phyloP scores from a whole-genome alignment of 2,329 filamentous ascomycete genomes.

The Alternaria brassicae region DNA sequence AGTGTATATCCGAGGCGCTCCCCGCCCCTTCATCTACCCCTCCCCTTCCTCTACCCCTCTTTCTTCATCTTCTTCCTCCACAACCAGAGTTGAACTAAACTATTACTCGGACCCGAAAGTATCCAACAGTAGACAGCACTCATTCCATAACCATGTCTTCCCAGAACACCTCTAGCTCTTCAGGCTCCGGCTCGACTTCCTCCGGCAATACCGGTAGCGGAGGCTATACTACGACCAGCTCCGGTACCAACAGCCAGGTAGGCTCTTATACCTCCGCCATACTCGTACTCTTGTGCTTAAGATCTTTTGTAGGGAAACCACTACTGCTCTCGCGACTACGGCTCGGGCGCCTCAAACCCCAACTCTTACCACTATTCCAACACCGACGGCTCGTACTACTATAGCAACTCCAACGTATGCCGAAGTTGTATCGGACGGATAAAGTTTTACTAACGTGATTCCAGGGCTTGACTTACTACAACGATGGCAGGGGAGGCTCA shows the following conservation, averaged over 20 bases:
- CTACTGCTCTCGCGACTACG: conserved; percentile 51
- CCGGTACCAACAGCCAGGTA: conserved; percentile 50
- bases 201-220: conserved; percentile 17
- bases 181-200: conserved; percentile 16
- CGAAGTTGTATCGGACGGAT: not conserved
- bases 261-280: not conserved
- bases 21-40: not conserved
- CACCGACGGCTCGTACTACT: conserved; percentile 45
- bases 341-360: conserved; percentile 40
- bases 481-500: conserved; percentile 43
- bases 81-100: not conserved
- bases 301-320: conserved; percentile 46
- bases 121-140: not conserved
- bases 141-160: conserved; percentile 1
- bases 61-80: not conserved
- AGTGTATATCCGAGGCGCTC: not conserved
- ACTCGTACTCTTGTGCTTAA: not conserved
- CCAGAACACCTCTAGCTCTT: conserved; percentile 7
- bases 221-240: conserved; percentile 50
- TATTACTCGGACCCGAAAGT: not conserved
- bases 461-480: conserved; percentile 49
- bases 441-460: not conserved
- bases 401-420: conserved; percentile 42
- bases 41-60: not conserved
- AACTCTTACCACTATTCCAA: conserved; percentile 55